These are phyloP conservation scores for Schizosaccharomyces cryophilus DNA, from an alignment of 805 yeast genomes.

Conservation along the genomic window DNA sequence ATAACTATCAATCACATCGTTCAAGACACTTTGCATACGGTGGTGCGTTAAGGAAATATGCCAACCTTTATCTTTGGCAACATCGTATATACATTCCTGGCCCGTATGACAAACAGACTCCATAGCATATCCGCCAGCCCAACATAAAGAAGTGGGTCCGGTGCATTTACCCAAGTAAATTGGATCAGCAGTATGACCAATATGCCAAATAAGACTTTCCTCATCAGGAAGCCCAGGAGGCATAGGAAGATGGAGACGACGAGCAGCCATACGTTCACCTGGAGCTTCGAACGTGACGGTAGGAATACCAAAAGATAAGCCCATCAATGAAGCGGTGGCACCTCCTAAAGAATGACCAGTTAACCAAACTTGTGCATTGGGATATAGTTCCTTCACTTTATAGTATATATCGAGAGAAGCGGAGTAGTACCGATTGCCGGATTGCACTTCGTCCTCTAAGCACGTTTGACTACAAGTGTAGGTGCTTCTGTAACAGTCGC, in stretches of 20 bases:
- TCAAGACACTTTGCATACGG: slow-evolving; percentile 73
- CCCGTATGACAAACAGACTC: slow-evolving; percentile 91
- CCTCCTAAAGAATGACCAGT: slow-evolving; percentile 95
- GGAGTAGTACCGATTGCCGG: slow-evolving; percentile 60
- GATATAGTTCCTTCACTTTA: slow-evolving; percentile 42
- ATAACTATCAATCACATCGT: slow-evolving; percentile 44
- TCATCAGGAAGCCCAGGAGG: slow-evolving; percentile 72
- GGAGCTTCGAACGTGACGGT: slow-evolving; percentile 83
- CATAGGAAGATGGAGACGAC: slow-evolving; percentile 65
- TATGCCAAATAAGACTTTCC: slow-evolving; percentile 72
- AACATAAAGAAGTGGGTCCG: slow-evolving; percentile 75
- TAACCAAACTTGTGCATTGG: slow-evolving; percentile 56
- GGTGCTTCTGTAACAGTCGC: slow-evolving; percentile 65
- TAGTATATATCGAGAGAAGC: slow-evolving; percentile 56
- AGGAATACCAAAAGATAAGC: slow-evolving; percentile 75
- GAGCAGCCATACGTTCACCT: slow-evolving; percentile 65
- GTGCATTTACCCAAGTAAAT: slow-evolving; percentile 89
- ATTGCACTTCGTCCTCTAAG: slow-evolving; percentile 45
- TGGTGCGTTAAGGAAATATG: slow-evolving; percentile 69
- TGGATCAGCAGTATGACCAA: slow-evolving; percentile 95
- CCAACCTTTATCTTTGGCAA: slow-evolving; percentile 77
- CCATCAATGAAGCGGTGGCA: slow-evolving; percentile 52
- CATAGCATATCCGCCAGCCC: slow-evolving; percentile 89
- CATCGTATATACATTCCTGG: slow-evolving; percentile 64
- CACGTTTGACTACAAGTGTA: slow-evolving; percentile 79